Evolutionary conservation across 208 protist genomes (phyloP).

Genomic region (Acanthamoeba triangularis): DNA sequence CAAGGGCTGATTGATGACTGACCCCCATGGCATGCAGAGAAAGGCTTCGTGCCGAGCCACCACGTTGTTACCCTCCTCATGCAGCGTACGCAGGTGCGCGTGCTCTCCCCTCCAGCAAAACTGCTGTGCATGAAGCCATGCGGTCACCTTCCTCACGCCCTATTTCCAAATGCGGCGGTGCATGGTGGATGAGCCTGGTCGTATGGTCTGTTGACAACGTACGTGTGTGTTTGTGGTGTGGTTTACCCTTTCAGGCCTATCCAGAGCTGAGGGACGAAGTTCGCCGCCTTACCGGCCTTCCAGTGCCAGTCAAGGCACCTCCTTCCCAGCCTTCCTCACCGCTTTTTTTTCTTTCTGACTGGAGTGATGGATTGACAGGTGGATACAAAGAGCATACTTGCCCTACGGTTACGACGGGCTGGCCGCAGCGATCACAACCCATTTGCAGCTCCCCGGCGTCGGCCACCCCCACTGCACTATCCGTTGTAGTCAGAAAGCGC

Average conservation of each 20-base stretch:
- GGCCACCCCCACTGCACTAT: not conserved
- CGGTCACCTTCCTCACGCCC: not conserved
- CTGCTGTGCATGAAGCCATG: not conserved
- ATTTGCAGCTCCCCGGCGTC: not conserved
- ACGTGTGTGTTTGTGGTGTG: not conserved
- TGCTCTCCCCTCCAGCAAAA: not conserved
- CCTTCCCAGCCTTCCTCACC: not conserved
- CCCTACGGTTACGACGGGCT: not conserved
- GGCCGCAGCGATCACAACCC: not conserved
- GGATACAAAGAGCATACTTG: not conserved
- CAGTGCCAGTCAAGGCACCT: not conserved
- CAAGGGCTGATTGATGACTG: not conserved
- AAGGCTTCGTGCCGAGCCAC: conserved; percentile 27
- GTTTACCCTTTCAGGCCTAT: not conserved
- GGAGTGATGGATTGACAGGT: not conserved
- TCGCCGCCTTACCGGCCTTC: not conserved
- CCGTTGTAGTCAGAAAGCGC: too few relatives aligned
- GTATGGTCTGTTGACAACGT: too few relatives aligned
- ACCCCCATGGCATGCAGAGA: not conserved
- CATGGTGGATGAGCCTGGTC: too few relatives aligned
- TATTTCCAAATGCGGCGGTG: not conserved
- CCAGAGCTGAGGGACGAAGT: conserved; percentile 51
- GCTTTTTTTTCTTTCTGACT: not conserved
- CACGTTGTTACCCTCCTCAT: not conserved
- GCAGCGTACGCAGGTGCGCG: not conserved